Conservation (phyloP, 192 early-diverging fungal genomes). For the Coemansia guatemalensis region DNA sequence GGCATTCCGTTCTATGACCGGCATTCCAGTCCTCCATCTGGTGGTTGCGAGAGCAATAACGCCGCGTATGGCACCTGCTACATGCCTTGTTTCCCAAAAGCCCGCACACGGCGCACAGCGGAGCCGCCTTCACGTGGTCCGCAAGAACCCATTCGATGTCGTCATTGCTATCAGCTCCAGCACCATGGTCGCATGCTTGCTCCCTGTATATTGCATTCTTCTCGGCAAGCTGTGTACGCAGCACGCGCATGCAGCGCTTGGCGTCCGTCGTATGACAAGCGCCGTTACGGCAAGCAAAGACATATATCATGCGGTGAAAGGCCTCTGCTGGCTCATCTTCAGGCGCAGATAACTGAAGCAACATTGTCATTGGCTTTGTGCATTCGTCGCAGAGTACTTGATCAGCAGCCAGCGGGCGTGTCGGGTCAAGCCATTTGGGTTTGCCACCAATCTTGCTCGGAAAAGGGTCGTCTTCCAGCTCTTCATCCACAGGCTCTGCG, state of each 20-base stretch:
- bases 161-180: conserved; percentile 41
- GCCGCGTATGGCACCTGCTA: conserved; percentile 65
- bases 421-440: conserved; percentile 83
- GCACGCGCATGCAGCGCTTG: conserved; percentile 75
- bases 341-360: conserved; percentile 90
- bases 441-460: conserved; percentile 87
- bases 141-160: conserved; percentile 26
- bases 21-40: conserved; percentile 82
- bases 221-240: conserved; percentile 76
- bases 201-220: conserved; percentile 63
- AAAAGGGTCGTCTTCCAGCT: conserved; percentile 62
- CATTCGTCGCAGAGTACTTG: conserved; percentile 72
- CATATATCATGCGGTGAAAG: conserved; percentile 86
- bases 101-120: conserved; percentile 71
- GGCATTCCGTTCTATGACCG: conserved; percentile 68
- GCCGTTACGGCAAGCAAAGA: conserved; percentile 92
- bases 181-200: conserved; percentile 22
- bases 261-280: conserved; percentile 68
- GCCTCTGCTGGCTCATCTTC: conserved; percentile 85
- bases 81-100: conserved; percentile 73
- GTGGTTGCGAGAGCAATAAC: conserved; percentile 86
- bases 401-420: conserved; percentile 59
- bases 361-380: conserved; percentile 68
- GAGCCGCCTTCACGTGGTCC: conserved; percentile 25
- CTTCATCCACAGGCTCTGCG: conserved; percentile 66